Evolutionary conservation across 345 rosid genomes (phyloP), one percentile per base, ranked within the genome.

Genomic region (Populus simonii): DNA sequence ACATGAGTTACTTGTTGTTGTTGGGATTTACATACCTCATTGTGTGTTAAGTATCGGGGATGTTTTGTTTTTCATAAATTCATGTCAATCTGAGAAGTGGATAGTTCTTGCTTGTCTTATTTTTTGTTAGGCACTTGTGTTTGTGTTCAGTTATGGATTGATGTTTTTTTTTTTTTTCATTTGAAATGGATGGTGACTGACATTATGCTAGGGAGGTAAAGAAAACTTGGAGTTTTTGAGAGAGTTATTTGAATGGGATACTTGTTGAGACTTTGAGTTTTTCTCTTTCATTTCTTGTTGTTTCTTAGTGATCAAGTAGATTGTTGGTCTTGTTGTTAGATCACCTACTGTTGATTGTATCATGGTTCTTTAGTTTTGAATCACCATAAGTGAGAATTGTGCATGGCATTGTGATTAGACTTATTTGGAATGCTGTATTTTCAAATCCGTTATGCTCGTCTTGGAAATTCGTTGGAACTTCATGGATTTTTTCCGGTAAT

Each of bases 111-210:
- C 36, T 18, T 57, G 51, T 70, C 49, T n/a, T 16, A n/a, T 73
- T 53, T 71, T 65, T 31, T 18, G 9, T 69, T 12, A 39, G 55
- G 61, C 61, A 27, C 33, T 74, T 45, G 17, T 74, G 82, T 29
- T 59, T 59, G 16, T 59, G 78, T 45, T 74, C 49, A 27, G 35
- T 73, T 68, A 74, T 74, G 62, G 79, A 45, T 47, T 80, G 22
- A 27, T 35, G 61, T 17, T 70, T 71, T 12, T 71, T 43, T 71
- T 43, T 15, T 31, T 51, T 36, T 73, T 31, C 25, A 27, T 77
- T 22, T 71, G 75, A 74, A 79, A 68, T 80, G 63, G 29, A 57
- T 78, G 84, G 11, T 55, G 63, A 79, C 73, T 74, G 68, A 68
- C 68, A 69, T 72, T 70, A 38, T 75, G 25, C 39, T 74, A 29